Conservation (phyloP, 192 early-diverging fungal genomes). For the Tieghemiomyces parasiticus region DNA sequence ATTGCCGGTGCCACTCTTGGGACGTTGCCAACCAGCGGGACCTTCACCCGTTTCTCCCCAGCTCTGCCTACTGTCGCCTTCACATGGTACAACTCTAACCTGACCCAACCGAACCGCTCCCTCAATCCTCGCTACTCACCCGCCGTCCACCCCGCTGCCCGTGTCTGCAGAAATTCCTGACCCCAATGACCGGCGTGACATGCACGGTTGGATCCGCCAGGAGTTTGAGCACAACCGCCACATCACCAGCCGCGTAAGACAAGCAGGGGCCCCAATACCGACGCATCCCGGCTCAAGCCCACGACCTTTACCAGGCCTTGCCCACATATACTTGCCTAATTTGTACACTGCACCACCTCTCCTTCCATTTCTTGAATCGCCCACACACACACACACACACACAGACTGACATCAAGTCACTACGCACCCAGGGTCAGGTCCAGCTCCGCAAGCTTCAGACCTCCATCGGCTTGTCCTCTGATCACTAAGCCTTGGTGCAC, state of each 20-base stretch:
- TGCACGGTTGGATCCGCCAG: constrained; percentile 1
- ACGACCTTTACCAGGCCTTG: not conserved
- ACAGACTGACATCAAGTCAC: constrained; percentile 1
- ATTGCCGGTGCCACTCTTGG: not conserved
- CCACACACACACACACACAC: not conserved
- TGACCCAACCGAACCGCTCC: not conserved
- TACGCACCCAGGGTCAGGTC: constrained; percentile 7
- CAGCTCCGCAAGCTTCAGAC: constrained; percentile 8
- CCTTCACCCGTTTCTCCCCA: not conserved
- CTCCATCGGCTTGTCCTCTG: constrained; percentile 1
- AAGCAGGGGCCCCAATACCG: not conserved
- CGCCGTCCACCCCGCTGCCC: not conserved
- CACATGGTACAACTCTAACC: not conserved
- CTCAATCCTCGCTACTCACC: no score
- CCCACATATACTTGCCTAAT: not conserved
- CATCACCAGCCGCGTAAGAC: not conserved
- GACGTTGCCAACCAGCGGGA: not conserved
- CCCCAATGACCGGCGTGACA: not conserved
- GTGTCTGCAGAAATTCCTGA: not conserved
- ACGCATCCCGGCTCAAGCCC: not conserved
- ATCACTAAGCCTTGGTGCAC: no score
- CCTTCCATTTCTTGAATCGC: not conserved
- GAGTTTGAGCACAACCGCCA: constrained; percentile 7
- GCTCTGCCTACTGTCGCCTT: not conserved
- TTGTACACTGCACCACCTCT: not conserved